A percentile compares a stretch with the other conserved stretches of the same genome.
phyloP scores from a whole-genome alignment of 2,329 filamentous ascomycete genomes.

The Hymenotorrendiella dingleyae region DNA sequence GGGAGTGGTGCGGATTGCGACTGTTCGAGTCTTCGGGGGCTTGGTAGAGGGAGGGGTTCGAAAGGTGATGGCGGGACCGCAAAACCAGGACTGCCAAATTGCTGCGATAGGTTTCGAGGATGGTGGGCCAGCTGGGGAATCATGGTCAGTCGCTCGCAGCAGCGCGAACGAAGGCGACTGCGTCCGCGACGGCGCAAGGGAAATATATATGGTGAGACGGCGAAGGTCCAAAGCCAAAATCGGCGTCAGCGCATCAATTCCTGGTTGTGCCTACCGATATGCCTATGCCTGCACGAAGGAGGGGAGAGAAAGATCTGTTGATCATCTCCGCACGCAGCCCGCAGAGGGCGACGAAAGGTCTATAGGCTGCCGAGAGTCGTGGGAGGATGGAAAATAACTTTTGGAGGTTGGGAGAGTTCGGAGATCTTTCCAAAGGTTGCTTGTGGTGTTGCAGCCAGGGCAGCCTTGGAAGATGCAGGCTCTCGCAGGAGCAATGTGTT shows the following conservation, averaged over 20 bases:
- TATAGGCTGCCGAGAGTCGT: conserved; percentile 6
- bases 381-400: conserved; percentile 3
- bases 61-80: conserved; percentile 23
- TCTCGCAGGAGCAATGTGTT: conserved; percentile 8
- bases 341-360: conserved; percentile 15
- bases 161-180: conserved; percentile 1
- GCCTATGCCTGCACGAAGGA: conserved; percentile 32
- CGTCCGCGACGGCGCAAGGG: background rate
- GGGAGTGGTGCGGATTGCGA: conserved; percentile 19
- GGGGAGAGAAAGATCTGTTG: conserved; percentile 25
- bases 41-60: conserved; percentile 14
- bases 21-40: conserved; percentile 18
- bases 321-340: conserved; percentile 29
- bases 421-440: background rate
- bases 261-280: conserved; percentile 29
- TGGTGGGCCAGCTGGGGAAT: conserved; percentile 42
- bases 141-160: conserved; percentile 34
- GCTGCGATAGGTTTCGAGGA: conserved; percentile 30
- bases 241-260: conserved; percentile 20
- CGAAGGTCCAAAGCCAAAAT: conserved; percentile 12
- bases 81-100: conserved; percentile 22
- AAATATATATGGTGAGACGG: conserved; percentile 14
- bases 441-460: conserved; percentile 5
- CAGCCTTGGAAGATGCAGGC: no score
- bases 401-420: conserved; percentile 1